phyloP scores from a whole-genome alignment of 1,284 basidiomycete species.

The Papiliotrema fonsecae region DNA sequence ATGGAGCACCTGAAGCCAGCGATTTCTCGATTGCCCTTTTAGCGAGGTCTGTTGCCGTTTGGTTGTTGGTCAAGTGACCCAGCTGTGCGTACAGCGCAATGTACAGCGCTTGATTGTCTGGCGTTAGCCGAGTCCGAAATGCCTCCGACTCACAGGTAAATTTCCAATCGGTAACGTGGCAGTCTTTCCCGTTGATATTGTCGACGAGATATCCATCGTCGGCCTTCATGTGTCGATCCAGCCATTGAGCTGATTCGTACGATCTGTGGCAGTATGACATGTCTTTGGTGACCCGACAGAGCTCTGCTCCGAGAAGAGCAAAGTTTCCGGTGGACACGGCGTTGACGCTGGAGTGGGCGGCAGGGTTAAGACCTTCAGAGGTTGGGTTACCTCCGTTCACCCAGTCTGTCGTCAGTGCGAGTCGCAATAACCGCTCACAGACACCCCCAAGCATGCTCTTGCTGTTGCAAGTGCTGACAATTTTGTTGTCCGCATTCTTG shows the following conservation, averaged over 20 bases:
- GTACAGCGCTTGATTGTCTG: slow-evolving; percentile 17
- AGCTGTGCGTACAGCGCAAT: slow-evolving; percentile 11
- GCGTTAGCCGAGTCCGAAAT: not conserved
- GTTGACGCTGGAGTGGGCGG: slow-evolving; percentile 5
- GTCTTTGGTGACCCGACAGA: slow-evolving; percentile 12
- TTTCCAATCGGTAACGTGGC: slow-evolving; percentile 11
- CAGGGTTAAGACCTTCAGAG: not conserved
- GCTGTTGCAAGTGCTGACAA: slow-evolving; percentile 9
- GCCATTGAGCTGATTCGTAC: slow-evolving; percentile 7
- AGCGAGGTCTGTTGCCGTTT: slow-evolving; percentile 9
- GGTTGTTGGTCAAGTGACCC: slow-evolving; percentile 8
- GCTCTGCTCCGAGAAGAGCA: slow-evolving; percentile 13
- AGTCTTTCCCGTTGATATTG: slow-evolving; percentile 2
- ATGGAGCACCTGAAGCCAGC: not conserved
- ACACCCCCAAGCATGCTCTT: slow-evolving; percentile 17
- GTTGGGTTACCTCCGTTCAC: slow-evolving; percentile 7
- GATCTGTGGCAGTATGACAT: slow-evolving; percentile 8
- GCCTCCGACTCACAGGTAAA: slow-evolving; percentile 13
- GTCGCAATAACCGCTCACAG: slow-evolving; percentile 8
- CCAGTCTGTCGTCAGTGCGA: slow-evolving; percentile 11
- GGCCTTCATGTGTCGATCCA: slow-evolving; percentile 10
- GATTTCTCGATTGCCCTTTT: slow-evolving; percentile 3
- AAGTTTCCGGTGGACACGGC: slow-evolving; percentile 14
- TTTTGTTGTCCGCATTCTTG: slow-evolving; percentile 10
- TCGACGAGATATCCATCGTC: slow-evolving; percentile 9